Conservation (phyloP, 2,329 filamentous ascomycete species). For the Aspergillus tubingensis region DNA sequence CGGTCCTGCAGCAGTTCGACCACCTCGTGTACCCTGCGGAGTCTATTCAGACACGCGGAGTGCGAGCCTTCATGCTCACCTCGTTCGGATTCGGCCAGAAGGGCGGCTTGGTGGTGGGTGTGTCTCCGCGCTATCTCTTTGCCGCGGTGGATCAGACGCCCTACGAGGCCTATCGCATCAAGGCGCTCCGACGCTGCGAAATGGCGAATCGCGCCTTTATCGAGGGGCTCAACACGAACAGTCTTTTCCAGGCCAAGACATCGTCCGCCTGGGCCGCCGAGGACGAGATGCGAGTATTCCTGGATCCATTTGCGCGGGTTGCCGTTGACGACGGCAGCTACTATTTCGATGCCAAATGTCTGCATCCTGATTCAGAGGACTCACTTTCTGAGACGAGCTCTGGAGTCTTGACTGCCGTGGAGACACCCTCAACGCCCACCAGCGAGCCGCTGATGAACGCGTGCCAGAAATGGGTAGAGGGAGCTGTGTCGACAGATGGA, state of each 20-base stretch:
- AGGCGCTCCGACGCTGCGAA: not conserved
- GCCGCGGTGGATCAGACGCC: not conserved
- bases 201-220: not conserved
- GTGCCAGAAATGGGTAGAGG: not conserved
- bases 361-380: not conserved
- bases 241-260: not conserved
- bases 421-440: not conserved
- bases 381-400: not conserved
- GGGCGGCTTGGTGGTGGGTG: not conserved
- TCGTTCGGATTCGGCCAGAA: conserved; percentile 5
- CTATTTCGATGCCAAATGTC: not conserved
- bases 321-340: not conserved
- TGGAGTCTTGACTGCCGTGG: not conserved
- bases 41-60: not conserved
- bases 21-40: conserved; percentile 46
- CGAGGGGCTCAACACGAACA: not conserved
- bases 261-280: not conserved
- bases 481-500: not conserved
- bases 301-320: not conserved
- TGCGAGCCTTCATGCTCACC: not conserved
- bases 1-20: conserved; percentile 91
- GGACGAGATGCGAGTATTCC: not conserved
- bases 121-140: not conserved
- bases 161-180: not conserved
- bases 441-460: not conserved